Base-by-base conservation (phyloP, 148 eudicot species). In the Polygonum maritimum region DNA sequence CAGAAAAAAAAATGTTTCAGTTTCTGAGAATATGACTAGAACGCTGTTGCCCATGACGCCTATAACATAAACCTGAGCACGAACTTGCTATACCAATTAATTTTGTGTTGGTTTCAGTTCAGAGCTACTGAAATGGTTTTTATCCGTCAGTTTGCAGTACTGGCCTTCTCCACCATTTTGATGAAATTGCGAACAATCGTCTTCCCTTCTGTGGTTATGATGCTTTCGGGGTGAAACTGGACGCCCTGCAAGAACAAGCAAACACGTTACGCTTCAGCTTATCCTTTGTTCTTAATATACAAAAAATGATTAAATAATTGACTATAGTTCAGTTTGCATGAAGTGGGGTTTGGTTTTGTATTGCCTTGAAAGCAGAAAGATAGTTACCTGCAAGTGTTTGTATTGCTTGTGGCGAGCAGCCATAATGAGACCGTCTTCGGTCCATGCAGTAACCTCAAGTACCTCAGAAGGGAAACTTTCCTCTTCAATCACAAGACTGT, bases 381-480 rank as follows among this genome's bases (percentile, higher is more conserved):
- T 2, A 18, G 72, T 86, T 83, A 92, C 99, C 98, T 86, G 88
- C 67, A 92, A 74, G 84, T 96, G 88, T 76, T 69, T 85, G 83
- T 86, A 85, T 62, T 77, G 69, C 82, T 89, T 96, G 83, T 96
- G 99, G 70, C 91, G 89, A 81, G 99, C 99, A 82, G 97, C 99
- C 99, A 92, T 96, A 54, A 92, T 84, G 18, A 96, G 80, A 36
- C 97, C 99, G 84, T 96, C 98, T 79, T 92, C 98, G 1, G 98
- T 96, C 99, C 98, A 92, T 45, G 99, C 99, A 10, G 98, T 92
- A 69, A 95, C 85, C 85, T 96, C 99, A 63, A 96, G 99, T 52
- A 26, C 91, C 0, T 89, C 97, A 79, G 74, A 79, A 14, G 99
- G 99, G 83, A 96, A 96, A 79, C 84, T 85, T 55, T 91, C 94